These are phyloP conservation scores for Aspergillus arachidicola DNA, from an alignment of 2,329 filamentous ascomycete species.

Conservation along the genomic window DNA sequence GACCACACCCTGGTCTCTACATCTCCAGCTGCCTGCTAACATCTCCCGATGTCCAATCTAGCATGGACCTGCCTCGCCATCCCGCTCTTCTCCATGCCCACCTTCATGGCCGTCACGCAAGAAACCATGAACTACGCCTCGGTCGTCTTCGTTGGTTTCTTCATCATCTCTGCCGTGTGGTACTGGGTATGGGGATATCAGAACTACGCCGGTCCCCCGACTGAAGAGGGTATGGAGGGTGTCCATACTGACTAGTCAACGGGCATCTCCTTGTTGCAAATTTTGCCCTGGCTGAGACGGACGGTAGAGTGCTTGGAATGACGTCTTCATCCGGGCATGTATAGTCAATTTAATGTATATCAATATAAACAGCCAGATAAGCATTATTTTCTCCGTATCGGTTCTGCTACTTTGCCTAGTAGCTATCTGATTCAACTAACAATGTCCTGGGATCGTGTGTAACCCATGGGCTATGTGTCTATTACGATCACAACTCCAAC, in stretches of 20 bases:
- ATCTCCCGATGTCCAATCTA: slow-evolving; percentile 5
- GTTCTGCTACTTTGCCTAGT: no score
- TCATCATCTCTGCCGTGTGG: slow-evolving; percentile 63
- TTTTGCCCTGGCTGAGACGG: neutral
- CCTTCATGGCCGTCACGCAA: slow-evolving; percentile 61
- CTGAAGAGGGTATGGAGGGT: slow-evolving; percentile 17
- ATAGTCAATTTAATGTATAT: neutral
- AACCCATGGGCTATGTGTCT: no score
- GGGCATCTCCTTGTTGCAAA: neutral
- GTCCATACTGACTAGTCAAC: neutral
- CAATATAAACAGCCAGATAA: neutral
- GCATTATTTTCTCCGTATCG: no score
- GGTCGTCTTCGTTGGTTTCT: slow-evolving; percentile 71
- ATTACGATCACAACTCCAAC: no score
- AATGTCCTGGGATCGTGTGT: no score
- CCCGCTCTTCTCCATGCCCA: slow-evolving; percentile 65
- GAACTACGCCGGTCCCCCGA: slow-evolving; percentile 48
- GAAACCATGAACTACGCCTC: slow-evolving; percentile 72
- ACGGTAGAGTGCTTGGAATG: neutral
- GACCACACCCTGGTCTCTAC: neutral
- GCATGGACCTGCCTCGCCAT: slow-evolving; percentile 68
- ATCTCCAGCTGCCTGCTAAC: neutral
- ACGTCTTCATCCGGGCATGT: neutral
- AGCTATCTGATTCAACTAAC: no score
- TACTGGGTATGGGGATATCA: slow-evolving; percentile 71